Evolutionary conservation across 495 filamentous ascomycete species (phyloP).

Genomic region (Xylaria telfairii): DNA sequence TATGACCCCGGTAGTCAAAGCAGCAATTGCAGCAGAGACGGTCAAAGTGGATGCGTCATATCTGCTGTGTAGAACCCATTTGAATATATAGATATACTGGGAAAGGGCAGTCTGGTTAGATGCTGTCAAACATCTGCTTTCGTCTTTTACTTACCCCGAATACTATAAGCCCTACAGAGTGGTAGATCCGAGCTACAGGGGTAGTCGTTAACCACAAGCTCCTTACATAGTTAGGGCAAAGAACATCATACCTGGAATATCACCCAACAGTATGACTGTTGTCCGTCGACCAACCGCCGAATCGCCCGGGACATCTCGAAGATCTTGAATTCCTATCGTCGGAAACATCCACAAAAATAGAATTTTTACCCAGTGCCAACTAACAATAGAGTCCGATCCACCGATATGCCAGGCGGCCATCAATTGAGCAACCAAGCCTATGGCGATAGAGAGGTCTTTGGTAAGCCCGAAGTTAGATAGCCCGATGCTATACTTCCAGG

Average conservation of each 20-base stretch:
- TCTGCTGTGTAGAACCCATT: background rate
- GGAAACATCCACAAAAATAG: background rate
- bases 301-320: slow-evolving; percentile 1
- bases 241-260: background rate
- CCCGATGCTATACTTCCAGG: background rate
- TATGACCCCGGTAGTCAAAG: background rate
- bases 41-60: background rate
- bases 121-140: background rate
- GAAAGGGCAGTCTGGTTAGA: background rate
- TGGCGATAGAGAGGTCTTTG: background rate
- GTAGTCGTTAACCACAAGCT: background rate
- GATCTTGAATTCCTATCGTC: background rate
- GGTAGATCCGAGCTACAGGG: background rate
- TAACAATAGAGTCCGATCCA: background rate
- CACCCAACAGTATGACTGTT: background rate
- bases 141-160: background rate
- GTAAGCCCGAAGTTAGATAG: background rate
- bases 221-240: background rate
- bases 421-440: background rate
- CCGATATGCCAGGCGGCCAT: slow-evolving; percentile 5
- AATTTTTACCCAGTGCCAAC: background rate
- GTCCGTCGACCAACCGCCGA: background rate
- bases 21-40: background rate
- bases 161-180: background rate
- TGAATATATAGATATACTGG: background rate